A percentile compares a stretch with the other conserved stretches of the same genome.
Conservation (phyloP, 2,329 filamentous ascomycete species). For the Fusarium cicatricum region DNA sequence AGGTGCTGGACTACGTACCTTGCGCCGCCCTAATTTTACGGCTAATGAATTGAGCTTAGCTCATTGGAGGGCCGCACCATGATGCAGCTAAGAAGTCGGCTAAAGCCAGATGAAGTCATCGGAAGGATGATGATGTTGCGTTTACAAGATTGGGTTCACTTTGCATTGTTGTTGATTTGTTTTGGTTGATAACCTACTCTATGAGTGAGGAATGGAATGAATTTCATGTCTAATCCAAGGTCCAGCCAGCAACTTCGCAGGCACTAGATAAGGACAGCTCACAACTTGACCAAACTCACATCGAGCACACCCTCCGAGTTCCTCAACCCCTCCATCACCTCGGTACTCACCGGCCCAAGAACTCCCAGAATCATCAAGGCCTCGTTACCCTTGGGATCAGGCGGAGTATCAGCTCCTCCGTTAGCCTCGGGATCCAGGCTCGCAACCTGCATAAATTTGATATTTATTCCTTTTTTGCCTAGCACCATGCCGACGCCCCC, state of each 20-base stretch:
- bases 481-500: slow-evolving; percentile 77
- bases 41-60: slow-evolving; percentile 1
- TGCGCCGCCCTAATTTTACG: slow-evolving; percentile 12
- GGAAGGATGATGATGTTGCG: neutral
- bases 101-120: slow-evolving; percentile 29
- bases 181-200: slow-evolving; percentile 1
- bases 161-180: neutral
- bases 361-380: slow-evolving; percentile 85
- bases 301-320: slow-evolving; percentile 62
- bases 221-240: neutral
- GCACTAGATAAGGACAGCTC: too few relatives aligned
- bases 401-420: slow-evolving; percentile 34
- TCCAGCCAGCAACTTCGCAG: too few relatives aligned
- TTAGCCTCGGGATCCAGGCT: slow-evolving; percentile 51
- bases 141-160: neutral
- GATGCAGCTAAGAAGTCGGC: neutral
- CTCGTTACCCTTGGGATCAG: slow-evolving; percentile 61
- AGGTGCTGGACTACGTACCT: neutral
- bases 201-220: neutral
- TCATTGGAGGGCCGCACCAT: neutral
- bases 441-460: slow-evolving; percentile 80
- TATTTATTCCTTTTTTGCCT: slow-evolving; percentile 77
- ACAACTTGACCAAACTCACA: slow-evolving; percentile 61
- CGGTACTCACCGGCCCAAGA: slow-evolving; percentile 68
- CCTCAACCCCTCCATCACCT: slow-evolving; percentile 59